Percentiles rank a stretch among this genome's conserved stretches.
phyloP scores from a whole-genome alignment of 176 grass and related monocot species.

The Oryza officinalis region DNA sequence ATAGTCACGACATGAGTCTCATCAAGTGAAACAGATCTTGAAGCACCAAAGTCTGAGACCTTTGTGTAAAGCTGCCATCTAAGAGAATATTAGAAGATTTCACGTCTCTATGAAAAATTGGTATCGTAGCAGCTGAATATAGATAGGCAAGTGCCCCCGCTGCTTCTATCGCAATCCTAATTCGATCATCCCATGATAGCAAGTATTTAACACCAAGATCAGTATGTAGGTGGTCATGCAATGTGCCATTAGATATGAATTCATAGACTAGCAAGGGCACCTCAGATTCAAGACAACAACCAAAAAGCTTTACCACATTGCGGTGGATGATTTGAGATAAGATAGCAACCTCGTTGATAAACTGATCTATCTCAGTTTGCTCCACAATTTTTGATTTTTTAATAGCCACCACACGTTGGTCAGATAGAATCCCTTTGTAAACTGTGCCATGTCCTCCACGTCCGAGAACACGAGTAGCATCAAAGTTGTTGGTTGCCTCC shows the following conservation, averaged over 20 bases:
- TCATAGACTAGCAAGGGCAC: not conserved
- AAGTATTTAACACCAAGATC: not conserved
- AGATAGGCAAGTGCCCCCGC: not conserved
- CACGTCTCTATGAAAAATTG: not conserved
- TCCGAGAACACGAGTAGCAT: constrained; percentile 20
- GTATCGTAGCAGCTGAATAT: not conserved
- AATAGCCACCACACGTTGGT: not conserved
- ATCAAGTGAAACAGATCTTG: constrained; percentile 46
- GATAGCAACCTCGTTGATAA: not conserved
- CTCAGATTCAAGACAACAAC: not conserved
- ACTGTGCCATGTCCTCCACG: not conserved
- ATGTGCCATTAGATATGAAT: not conserved
- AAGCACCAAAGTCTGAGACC: constrained; percentile 58
- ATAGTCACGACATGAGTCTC: constrained; percentile 54
- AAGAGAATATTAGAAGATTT: not conserved
- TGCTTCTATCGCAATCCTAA: not conserved
- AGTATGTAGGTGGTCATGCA: not conserved
- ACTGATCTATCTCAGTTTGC: not conserved
- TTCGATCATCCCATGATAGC: not conserved
- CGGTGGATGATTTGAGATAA: not conserved
- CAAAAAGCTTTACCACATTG: not conserved
- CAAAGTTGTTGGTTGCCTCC: constrained; percentile 43
- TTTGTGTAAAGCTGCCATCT: constrained; percentile 37
- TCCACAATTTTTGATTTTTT: not conserved
- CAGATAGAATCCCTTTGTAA: not conserved